Evolutionary conservation across 176 grass and related monocot genomes (phyloP).

Genomic region (Phragmites australis): DNA sequence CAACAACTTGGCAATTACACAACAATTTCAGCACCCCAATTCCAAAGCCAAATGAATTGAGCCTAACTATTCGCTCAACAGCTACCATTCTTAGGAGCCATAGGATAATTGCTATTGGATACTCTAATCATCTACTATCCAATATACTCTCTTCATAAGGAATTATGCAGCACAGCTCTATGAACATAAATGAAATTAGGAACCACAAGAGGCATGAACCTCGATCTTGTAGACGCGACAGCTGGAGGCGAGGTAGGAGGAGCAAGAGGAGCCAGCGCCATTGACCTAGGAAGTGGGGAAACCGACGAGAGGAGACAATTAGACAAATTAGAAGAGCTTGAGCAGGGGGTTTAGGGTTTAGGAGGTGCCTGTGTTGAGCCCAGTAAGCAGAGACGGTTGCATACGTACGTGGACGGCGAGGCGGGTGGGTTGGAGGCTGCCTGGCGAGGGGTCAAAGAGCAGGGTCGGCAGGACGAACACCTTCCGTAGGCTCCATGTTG

Average conservation of each 20-base stretch:
- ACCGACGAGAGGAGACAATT: background rate
- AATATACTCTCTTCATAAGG: background rate
- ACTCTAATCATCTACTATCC: background rate
- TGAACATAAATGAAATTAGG: background rate
- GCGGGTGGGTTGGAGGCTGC: conserved; percentile 73
- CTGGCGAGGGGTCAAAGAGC: conserved; percentile 67
- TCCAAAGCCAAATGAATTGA: conserved; percentile 18
- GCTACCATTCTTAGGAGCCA: background rate
- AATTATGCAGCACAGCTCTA: background rate
- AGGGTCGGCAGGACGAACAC: conserved; percentile 60
- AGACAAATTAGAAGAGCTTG: background rate
- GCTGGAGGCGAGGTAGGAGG: conserved; percentile 73
- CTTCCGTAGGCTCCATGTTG: conserved; percentile 75
- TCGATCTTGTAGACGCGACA: conserved; percentile 81
- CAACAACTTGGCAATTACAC: background rate
- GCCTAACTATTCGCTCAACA: background rate
- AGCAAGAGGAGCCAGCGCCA: conserved; percentile 55
- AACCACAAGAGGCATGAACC: conserved; percentile 24
- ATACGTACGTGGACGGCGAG: conserved; percentile 65
- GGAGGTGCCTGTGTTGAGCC: background rate
- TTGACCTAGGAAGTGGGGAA: conserved; percentile 44
- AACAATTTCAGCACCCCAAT: background rate
- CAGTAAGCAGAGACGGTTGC: background rate
- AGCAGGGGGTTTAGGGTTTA: conserved; percentile 49
- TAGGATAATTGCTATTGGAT: too few species aligned